Base-by-base conservation (phyloP, 805 yeast species). In the Candida piceae region DNA sequence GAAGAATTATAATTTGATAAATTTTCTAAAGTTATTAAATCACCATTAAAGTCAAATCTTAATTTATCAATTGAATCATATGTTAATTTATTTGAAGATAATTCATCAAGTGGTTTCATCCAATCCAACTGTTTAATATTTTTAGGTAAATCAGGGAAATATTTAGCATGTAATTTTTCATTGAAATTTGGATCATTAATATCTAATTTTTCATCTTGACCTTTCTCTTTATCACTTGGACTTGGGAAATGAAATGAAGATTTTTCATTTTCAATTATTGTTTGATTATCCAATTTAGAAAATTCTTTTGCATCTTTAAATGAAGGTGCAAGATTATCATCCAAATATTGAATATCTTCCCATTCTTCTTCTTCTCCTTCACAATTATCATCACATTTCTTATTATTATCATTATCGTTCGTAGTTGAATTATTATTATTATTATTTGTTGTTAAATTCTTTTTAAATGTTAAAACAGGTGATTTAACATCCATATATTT, bases 31-130 rank as follows among this genome's bases (percentile, higher is more conserved):
- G 76, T 68, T 4, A 93, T 67, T 41, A 93, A 58, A 48, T 84
- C 69, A 9, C 97, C 98, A 34, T 77, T 68, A 60, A 93, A 88
- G 53, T 90, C 97, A 54, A 93, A 93, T 44, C 99, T 66, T 55
- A 90, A 65, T 35, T 84, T 87, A 4, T 81, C 59, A 4, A 83
- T 73, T 34, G 80, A 60, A 47, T 72, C 70, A 57, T 74, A 64
- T 17, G 70, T 64, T 29, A 35, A 15, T 16, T 29, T n/a, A n/a
- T n/a, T 29, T 47, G 63, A 68, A 48, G 59, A 52, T 0, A 46
- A 38, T 0, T 63, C 61, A 17, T 63, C 59, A 1, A 80, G 74
- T 2, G 84, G 78, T 39, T 80, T 73, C 96, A 89, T 89, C 99
- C 99, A 93, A 41, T 88, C 84, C 39, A 93, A 59, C 49, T 85